Evolutionary conservation across 1,139 yeast species (phyloP), one percentile per base, ranked within the genome.

Genomic region (Yamadazyma sp.): DNA sequence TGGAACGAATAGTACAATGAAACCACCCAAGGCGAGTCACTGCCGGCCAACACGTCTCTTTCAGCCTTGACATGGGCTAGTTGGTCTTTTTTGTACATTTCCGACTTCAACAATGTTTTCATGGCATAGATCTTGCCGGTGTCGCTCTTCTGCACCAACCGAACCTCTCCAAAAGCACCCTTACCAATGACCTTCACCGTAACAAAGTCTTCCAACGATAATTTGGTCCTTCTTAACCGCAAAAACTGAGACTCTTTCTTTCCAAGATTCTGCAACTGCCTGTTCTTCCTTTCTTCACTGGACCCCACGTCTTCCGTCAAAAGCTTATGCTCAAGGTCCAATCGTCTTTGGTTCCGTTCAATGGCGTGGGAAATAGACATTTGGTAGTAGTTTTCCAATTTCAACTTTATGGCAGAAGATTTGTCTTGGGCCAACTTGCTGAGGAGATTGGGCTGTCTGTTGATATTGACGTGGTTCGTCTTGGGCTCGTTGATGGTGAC

Each of bases 1-100:
- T 85, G 94, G 62, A 85, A 85, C 1, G 94, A 85, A 56, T 85
- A 85, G 55, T 82, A 84, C 44, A 85, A 65, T 0, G 90, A 82
- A 32, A 85, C 94, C 39, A 85, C 92, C 94, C 94, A 85, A 6
- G 92, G 92, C 7, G 92, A 83, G 59, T 85, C 89, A 51, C 87
- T 80, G 7, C 89, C 92, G 0, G 92, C 94, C 50, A 85, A 68
- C 26, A 85, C 90, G 64, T 85, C 94, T 63, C 94, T 79, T 62
- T 85, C 94, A 0, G 94, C 92, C 52, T 83, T 84, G 23, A 85
- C 94, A 56, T 85, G 94, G 0, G 92, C 92, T 44, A 85, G 63
- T 60, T 85, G 94, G 54, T 85, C 94, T 49, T 83, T 83, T 53
- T 84, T 83, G 59, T 82, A 84, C 94, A 85, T 85, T 62, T 85